Evolutionary conservation across 345 rosid species (phyloP), one percentile per base, ranked within the genome.

Genomic region (Physaria fendleri): DNA sequence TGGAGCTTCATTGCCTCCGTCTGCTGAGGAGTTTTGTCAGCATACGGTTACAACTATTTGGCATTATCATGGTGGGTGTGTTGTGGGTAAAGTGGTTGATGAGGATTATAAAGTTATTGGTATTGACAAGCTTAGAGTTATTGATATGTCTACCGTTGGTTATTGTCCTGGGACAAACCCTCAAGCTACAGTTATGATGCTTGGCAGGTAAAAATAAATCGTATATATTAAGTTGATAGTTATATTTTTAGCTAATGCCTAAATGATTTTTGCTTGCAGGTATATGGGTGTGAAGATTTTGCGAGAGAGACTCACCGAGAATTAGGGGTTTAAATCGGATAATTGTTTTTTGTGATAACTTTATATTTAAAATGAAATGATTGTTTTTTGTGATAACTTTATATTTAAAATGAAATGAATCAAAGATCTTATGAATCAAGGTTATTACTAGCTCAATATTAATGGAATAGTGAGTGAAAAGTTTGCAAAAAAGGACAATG

Each of bases 121-220:
- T 7, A 78, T 82, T 6, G 80, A 78, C 59, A 69, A 69, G 6
- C 62, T 88, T 20, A 75, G 94, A 62, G 84, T 92, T 44, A 73
- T 88, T 51, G 95, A 92, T 51, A 88, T 93, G 13, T 92, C 98
- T 13, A 92, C 95, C 2, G 80, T 88, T 65, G 66, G 76, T 52
- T 54, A 59, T 48, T 81, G 88, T 11, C 96, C 98, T 3, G 95
- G 96, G 41, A 92, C 98, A 25, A 92, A 88, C 59, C 98, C 96
- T 64, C 96, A 88, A 59, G 98, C 98, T 65, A 92, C 98, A 12
- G 82, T 88, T 62, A 88, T 92, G 98, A 92, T 92, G 96, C 93
- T 92, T 35, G 96, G 98, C 74, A 88, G 98, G 96, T 91, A 68
- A 37, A 18, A 51, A 5, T 8, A 34, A 15, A 2, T 20, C n/a